A percentile compares a stretch with the other conserved stretches of the same genome.
Conservation (phyloP, 1,139 yeast genomes). For the Hanseniaspora sp. region DNA sequence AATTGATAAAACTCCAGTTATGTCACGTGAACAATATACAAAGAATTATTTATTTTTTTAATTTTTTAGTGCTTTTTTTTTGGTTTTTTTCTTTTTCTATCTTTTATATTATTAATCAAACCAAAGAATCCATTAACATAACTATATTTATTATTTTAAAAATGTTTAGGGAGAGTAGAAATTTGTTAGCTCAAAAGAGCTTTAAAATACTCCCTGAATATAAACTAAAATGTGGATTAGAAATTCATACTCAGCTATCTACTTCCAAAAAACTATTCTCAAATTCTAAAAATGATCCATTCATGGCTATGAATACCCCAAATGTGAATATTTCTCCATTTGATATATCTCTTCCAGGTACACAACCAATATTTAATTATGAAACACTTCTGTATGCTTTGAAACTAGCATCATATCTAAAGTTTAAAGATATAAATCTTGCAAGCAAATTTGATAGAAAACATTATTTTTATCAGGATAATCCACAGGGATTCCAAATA, state of each 20-base stretch:
- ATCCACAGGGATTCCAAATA: conserved; percentile 90
- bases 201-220: conserved; percentile 20
- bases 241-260: conserved; percentile 80
- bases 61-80: too few species aligned
- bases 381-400: conserved; percentile 65
- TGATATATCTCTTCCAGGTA: conserved; percentile 85
- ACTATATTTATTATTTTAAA: too few species aligned
- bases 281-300: conserved; percentile 37
- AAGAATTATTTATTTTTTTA: too few species aligned
- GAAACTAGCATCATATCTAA: conserved; percentile 60
- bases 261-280: conserved; percentile 71
- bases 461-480: conserved; percentile 93
- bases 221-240: conserved; percentile 72
- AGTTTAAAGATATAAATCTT: conserved; percentile 43
- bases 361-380: conserved; percentile 73
- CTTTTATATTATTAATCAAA: too few species aligned
- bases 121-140: too few species aligned
- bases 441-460: conserved; percentile 74
- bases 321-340: conserved; percentile 65
- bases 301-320: conserved; percentile 40
- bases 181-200: background rate
- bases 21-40: too few species aligned
- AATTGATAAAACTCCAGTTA: too few species aligned
- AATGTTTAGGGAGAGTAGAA: background rate
- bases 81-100: too few species aligned